These are phyloP conservation scores for Xylaria sp. DNA, from an alignment of 2,329 filamentous ascomycete species.

Conservation along the genomic window DNA sequence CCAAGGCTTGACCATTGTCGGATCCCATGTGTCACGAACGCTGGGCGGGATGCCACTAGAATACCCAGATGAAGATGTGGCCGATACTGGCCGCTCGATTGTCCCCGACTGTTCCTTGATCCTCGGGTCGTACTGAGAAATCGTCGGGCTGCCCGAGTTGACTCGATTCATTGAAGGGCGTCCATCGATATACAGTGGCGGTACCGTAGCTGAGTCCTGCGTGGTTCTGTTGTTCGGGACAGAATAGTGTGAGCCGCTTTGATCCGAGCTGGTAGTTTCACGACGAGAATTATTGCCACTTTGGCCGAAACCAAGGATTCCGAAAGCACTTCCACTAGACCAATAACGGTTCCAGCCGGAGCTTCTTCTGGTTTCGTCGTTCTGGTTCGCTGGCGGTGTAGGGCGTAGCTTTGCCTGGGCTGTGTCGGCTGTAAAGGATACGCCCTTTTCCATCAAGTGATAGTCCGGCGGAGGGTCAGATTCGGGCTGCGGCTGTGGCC, in stretches of 20 bases:
- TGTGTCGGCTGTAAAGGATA: slow-evolving; percentile 26
- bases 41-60: slow-evolving; percentile 69
- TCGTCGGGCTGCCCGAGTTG: slow-evolving; percentile 68
- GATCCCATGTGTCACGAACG: slow-evolving; percentile 59
- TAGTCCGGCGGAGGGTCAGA: slow-evolving; percentile 39
- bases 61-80: slow-evolving; percentile 57
- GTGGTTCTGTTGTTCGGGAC: slow-evolving; percentile 52
- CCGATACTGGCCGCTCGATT: slow-evolving; percentile 60
- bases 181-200: slow-evolving; percentile 68
- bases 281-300: slow-evolving; percentile 44
- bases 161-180: slow-evolving; percentile 67
- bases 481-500: slow-evolving; percentile 54
- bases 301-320: slow-evolving; percentile 63
- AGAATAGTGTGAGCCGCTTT: slow-evolving; percentile 58
- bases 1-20: slow-evolving; percentile 51
- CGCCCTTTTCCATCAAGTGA: slow-evolving; percentile 25
- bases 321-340: slow-evolving; percentile 71
- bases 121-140: slow-evolving; percentile 60
- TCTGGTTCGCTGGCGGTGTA: slow-evolving; percentile 37
- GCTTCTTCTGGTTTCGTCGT: slow-evolving; percentile 58
- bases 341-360: slow-evolving; percentile 80
- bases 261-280: slow-evolving; percentile 57
- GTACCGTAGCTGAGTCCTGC: slow-evolving; percentile 69
- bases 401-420: slow-evolving; percentile 39
- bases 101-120: slow-evolving; percentile 63